Evolutionary conservation across 2,329 filamentous ascomycete genomes (phyloP).

Genomic region (Fusarium sulawesiense): DNA sequence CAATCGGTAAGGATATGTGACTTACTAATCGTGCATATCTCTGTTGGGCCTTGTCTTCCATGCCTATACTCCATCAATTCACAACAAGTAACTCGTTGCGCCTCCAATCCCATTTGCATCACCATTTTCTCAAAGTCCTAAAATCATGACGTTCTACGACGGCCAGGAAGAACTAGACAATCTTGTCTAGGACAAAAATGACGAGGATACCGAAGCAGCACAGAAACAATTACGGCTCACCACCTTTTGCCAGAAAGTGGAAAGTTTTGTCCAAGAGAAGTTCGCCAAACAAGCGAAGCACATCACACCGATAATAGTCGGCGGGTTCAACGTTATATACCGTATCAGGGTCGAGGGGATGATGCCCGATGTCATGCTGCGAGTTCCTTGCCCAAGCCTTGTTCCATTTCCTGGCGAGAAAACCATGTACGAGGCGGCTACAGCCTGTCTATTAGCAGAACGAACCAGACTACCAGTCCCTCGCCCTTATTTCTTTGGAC

Average conservation of each 20-base stretch:
- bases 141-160: neutral
- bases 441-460: conserved; percentile 9
- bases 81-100: too few species aligned
- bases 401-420: conserved; percentile 34
- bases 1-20: neutral
- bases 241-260: neutral
- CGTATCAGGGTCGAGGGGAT: conserved; percentile 14
- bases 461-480: conserved; percentile 19
- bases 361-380: conserved; percentile 15
- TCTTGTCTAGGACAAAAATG: conserved; percentile 29
- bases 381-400: conserved; percentile 19
- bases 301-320: conserved; percentile 12
- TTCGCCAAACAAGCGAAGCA: neutral
- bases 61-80: neutral
- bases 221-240: conserved; percentile 9
- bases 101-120: too few species aligned
- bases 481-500: conserved; percentile 11
- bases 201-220: conserved; percentile 4
- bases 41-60: neutral
- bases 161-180: conserved; percentile 30
- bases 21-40: neutral
- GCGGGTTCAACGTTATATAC: conserved; percentile 36
- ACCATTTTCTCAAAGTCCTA: too few species aligned
- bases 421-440: conserved; percentile 21
- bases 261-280: neutral